These are phyloP conservation scores for Tylopilus rubrobrunneus DNA, from an alignment of 768 basidiomycete genomes.

Conservation along the genomic window DNA sequence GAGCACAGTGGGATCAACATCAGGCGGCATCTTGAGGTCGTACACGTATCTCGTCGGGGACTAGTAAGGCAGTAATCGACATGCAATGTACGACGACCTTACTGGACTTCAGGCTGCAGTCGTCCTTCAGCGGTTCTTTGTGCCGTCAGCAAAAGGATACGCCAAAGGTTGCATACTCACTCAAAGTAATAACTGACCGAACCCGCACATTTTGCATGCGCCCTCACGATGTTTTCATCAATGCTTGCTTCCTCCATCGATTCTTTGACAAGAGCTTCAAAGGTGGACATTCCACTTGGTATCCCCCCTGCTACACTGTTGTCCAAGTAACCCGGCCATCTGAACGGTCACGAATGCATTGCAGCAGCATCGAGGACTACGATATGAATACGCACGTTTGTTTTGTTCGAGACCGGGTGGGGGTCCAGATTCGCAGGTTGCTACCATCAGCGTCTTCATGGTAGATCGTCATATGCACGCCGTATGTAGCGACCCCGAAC, in stretches of 20 bases:
- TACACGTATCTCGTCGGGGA: slow-evolving; percentile 67
- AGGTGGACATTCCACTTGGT: slow-evolving; percentile 66
- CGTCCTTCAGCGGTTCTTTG: slow-evolving; percentile 38
- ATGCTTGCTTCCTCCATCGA: slow-evolving; percentile 92
- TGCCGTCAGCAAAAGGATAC: not conserved
- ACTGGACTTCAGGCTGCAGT: slow-evolving; percentile 88
- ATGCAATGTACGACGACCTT: slow-evolving; percentile 20
- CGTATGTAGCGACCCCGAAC: slow-evolving; percentile 88
- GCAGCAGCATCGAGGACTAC: not conserved
- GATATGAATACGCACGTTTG: slow-evolving; percentile 60
- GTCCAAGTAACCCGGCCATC: slow-evolving; percentile 84
- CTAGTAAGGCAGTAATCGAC: not conserved
- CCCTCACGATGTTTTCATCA: slow-evolving; percentile 55
- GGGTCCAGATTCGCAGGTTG: slow-evolving; percentile 74
- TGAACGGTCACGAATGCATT: slow-evolving; percentile 21
- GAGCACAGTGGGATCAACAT: slow-evolving; percentile 44
- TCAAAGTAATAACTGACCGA: slow-evolving; percentile 79
- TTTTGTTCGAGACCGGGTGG: slow-evolving; percentile 80
- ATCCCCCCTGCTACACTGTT: slow-evolving; percentile 94
- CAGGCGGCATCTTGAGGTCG: slow-evolving; percentile 68
- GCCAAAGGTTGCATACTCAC: slow-evolving; percentile 32
- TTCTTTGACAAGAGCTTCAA: slow-evolving; percentile 84
- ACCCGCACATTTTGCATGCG: slow-evolving; percentile 58
- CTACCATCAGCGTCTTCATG: slow-evolving; percentile 34
- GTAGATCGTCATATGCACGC: slow-evolving; percentile 86